Percentiles rank a stretch among this genome's conserved stretches.
phyloP scores from a whole-genome alignment of 495 filamentous ascomycete genomes.

The Penicillium cosmopolitanum region DNA sequence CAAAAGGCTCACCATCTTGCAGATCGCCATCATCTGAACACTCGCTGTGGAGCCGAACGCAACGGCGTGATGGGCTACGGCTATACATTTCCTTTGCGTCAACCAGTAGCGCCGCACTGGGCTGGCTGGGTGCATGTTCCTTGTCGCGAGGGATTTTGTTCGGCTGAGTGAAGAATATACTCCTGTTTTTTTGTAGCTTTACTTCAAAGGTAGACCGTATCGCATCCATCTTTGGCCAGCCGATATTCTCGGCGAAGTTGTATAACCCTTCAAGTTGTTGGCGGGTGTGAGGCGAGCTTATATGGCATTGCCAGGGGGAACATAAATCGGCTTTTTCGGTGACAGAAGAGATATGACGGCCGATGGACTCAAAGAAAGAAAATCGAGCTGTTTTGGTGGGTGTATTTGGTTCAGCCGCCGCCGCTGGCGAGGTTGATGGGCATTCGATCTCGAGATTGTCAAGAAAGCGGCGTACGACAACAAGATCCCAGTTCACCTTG shows the following conservation, averaged over 20 bases:
- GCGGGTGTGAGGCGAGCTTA: constrained; percentile 42
- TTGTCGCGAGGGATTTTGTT: background rate
- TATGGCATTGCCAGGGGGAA: constrained; percentile 42
- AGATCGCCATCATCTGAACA: constrained; percentile 18
- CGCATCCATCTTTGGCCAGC: constrained; percentile 50
- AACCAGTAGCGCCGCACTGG: background rate
- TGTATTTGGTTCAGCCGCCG: constrained; percentile 27
- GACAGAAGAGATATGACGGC: constrained; percentile 25
- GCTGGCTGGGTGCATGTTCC: constrained; percentile 6
- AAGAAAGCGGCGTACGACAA: constrained; percentile 74
- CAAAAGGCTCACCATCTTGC: constrained; percentile 36
- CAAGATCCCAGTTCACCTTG: constrained; percentile 79
- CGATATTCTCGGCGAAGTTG: constrained; percentile 53
- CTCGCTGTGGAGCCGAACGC: constrained; percentile 30
- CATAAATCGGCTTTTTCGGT: constrained; percentile 16
- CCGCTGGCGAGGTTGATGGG: constrained; percentile 15
- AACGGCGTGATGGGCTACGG: constrained; percentile 32
- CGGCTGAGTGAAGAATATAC: constrained; percentile 14
- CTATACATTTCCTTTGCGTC: constrained; percentile 37
- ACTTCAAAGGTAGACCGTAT: constrained; percentile 32
- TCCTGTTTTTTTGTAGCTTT: constrained; percentile 16
- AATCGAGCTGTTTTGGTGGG: constrained; percentile 25
- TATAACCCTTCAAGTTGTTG: constrained; percentile 54
- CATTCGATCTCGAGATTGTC: constrained; percentile 64
- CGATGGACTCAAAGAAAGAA: constrained; percentile 33